Base-by-base conservation (phyloP, 805 yeast genomes). In the Debaryomyces tyrocola region DNA sequence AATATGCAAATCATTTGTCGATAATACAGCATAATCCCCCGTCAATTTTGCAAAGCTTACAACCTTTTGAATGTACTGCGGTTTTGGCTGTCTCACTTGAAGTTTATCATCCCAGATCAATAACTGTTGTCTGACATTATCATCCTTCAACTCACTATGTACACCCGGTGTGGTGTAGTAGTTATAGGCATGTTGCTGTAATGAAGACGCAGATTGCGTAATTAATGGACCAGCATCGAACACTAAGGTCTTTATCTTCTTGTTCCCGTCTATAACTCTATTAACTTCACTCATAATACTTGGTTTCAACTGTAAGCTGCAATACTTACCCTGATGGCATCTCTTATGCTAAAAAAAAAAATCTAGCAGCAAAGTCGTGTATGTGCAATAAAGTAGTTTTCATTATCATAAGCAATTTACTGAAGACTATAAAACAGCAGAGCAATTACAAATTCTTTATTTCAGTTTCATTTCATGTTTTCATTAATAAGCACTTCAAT, bases 141-240 rank as follows among this genome's bases (percentile, higher is more conserved):
- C 96, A 70, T 94, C 98, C 59, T 80, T 84, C 61, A 94, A 83
- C 70, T 94, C 99, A 27, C 78, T 75, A 57, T 78, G 82, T 14
- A 94, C 98, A 1, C 97, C 91, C 11, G 98, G 97, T 1, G 97
- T 89, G 11, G 97, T 91, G 63, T 75, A 86, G 59, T 88, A 88
- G n/a, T 68, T 64, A 14, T 77, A 66, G 0, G 96, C 97, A 60
- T 77, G 80, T 52, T 79, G 80, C 57, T 84, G 83, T 38, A 94
- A 73, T 17, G 84, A 79, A 2, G 90, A 77, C 10, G 87, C 88
- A 4, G 94, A 77, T 58, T 89, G 95, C 1, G 96, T 86, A 55
- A 94, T 87, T 54, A 94, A 71, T 5, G 99, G 99, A 42, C 96
- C 94, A 3, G 99, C 98, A 77, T 94, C 99, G 54, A 94, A 75